phyloP scores from a whole-genome alignment of 2,329 filamentous ascomycete species.

The Trichoderma pleuroti region DNA sequence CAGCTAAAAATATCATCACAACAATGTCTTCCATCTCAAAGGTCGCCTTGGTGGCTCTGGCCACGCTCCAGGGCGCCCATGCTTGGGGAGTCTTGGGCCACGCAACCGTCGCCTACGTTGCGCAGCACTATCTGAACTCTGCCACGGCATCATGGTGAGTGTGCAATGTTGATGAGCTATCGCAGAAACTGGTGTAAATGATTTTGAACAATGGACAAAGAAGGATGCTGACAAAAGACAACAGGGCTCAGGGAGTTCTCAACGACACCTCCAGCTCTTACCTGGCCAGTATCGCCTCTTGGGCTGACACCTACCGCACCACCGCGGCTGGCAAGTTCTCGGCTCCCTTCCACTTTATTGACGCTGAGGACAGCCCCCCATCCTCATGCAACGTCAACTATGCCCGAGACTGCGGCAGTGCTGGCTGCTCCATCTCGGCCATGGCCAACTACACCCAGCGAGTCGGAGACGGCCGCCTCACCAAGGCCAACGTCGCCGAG shows the following conservation, averaged over 20 bases:
- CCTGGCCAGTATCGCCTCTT: conserved; percentile 44
- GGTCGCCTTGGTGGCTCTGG: conserved; percentile 19
- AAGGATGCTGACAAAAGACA: background rate
- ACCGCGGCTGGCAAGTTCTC: conserved; percentile 46
- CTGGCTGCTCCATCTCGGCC: conserved; percentile 28
- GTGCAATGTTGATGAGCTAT: background rate
- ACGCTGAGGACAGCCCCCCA: conserved; percentile 42
- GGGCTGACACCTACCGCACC: conserved; percentile 45
- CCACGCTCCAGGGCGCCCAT: conserved; percentile 19
- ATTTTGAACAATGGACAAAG: background rate
- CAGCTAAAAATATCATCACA: background rate
- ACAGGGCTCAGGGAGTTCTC: conserved; percentile 32
- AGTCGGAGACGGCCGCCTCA: conserved; percentile 21
- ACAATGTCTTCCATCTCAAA: conserved; percentile 20
- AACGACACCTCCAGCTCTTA: conserved; percentile 43
- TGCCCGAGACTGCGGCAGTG: conserved; percentile 35
- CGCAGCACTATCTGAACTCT: conserved; percentile 44
- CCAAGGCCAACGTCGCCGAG: conserved; percentile 20
- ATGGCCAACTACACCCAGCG: conserved; percentile 30
- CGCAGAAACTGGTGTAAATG: background rate
- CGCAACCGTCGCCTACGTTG: conserved; percentile 52
- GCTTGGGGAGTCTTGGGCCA: conserved; percentile 48
- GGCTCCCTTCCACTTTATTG: conserved; percentile 49
- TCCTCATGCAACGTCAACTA: conserved; percentile 38
- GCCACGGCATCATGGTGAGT: conserved; percentile 32